Evolutionary conservation across 805 yeast species (phyloP), one percentile per base, ranked within the genome.

Genomic region (Debaryomyces tyrocola): DNA sequence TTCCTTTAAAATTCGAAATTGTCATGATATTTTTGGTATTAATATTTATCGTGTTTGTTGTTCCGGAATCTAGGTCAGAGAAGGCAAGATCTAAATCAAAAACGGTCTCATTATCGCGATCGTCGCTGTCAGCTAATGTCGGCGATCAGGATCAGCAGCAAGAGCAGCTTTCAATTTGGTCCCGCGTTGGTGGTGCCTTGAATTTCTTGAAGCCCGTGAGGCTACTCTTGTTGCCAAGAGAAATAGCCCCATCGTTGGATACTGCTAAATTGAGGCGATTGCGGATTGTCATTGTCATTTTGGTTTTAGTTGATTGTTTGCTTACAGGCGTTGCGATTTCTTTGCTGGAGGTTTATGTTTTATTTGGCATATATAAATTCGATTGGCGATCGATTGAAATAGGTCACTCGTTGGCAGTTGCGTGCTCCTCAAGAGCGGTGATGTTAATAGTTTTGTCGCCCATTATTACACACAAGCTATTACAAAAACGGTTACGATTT

Each of bases 41-140:
- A 1, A 9, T 64, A 11, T 65, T 63, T 45, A 47, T 57, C 4
- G 38, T 57, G 20, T 53, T 69, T 39, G 57, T 79, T 2, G 58
- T 86, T 12, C 82, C 83, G 2, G 95, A 87, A 59, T 82, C 90
- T 6, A 73, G 92, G 52, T 79, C 87, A 12, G 56, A 60, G 28
- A 70, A 73, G 42, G 78, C 87, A 3, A 70, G 83, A 55, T 58
- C 60, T 34, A 78, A 77, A 57, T 78, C 89, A 0, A 74, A 85
- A 47, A 60, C 74, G 1, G 53, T 55, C 52, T 66, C 73, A 8
- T 50, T 47, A 7, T 57, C 68, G 4, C 50, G 44, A 38, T 51
- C 66, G 8, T 45, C 47, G 37, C 41, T 39, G 15, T 40, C 33
- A 11, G n/a, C n/a, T 15, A 20, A 12, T 20, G 20, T 14, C 12